Percentiles rank a stretch among this genome's conserved stretches.
These are phyloP conservation scores for Porpolomopsis calyptriformis DNA, from an alignment of 768 basidiomycete species.

Conservation along the genomic window DNA sequence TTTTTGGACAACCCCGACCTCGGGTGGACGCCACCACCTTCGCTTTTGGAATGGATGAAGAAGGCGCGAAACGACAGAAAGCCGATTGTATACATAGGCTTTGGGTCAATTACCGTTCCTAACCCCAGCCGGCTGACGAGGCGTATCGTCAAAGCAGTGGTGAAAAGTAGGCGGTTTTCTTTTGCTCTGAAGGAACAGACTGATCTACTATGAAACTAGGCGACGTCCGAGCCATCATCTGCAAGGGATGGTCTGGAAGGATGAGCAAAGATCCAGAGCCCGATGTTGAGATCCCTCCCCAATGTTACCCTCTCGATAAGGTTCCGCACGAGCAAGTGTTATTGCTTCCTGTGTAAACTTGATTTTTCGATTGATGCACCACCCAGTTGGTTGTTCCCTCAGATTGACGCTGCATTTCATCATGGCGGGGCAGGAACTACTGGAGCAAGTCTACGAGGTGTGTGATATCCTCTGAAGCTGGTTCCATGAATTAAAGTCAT, in stretches of 20 bases:
- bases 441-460: conserved; percentile 46
- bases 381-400: conserved; percentile 41
- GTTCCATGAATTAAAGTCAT: background rate
- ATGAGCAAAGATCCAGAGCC: conserved; percentile 31
- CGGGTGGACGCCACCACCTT: conserved; percentile 43
- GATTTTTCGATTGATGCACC: background rate
- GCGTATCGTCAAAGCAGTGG: conserved; percentile 48
- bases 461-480: conserved; percentile 8
- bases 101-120: conserved; percentile 61
- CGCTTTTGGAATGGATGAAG: conserved; percentile 42
- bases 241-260: conserved; percentile 57
- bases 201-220: conserved; percentile 21
- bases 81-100: conserved; percentile 61
- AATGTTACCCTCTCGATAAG: conserved; percentile 49
- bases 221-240: conserved; percentile 55
- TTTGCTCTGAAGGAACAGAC: background rate
- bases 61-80: conserved; percentile 45
- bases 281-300: conserved; percentile 37
- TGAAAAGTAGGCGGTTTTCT: conserved; percentile 35
- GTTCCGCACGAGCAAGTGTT: conserved; percentile 44
- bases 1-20: conserved; percentile 53
- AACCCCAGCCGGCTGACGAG: conserved; percentile 43
- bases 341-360: background rate
- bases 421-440: conserved; percentile 68
- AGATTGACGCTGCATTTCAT: conserved; percentile 52